Evolutionary conservation across 176 grass and related monocot genomes (phyloP).

Genomic region (Zoysia pacifica): DNA sequence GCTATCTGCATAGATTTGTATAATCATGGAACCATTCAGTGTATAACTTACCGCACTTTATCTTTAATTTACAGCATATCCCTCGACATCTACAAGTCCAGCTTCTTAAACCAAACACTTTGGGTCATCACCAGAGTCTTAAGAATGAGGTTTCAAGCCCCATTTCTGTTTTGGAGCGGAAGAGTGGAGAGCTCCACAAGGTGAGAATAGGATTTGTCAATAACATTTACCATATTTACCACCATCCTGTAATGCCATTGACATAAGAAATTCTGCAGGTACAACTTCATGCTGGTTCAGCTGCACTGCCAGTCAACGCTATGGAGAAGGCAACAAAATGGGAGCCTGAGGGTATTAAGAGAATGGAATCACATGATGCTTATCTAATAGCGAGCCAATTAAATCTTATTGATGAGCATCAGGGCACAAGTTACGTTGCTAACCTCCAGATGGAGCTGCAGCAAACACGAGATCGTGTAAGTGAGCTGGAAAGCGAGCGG

Average conservation of each 20-base stretch:
- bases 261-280: constrained; percentile 34
- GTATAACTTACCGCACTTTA: background rate
- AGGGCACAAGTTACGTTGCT: constrained; percentile 48
- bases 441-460: constrained; percentile 68
- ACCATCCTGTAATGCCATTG: background rate
- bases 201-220: constrained; percentile 39
- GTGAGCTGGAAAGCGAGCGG: constrained; percentile 60
- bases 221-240: background rate
- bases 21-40: background rate
- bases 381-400: constrained; percentile 52
- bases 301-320: background rate
- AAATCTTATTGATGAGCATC: constrained; percentile 58
- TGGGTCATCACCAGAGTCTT: constrained; percentile 31
- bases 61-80: constrained; percentile 43
- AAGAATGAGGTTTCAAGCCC: constrained; percentile 73
- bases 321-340: constrained; percentile 79
- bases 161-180: constrained; percentile 65
- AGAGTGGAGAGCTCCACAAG: constrained; percentile 63
- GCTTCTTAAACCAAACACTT: constrained; percentile 54
- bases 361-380: constrained; percentile 53
- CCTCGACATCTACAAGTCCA: constrained; percentile 67
- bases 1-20: constrained; percentile 11
- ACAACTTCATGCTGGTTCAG: constrained; percentile 35
- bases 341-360: constrained; percentile 51
- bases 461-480: constrained; percentile 49